phyloP scores from a whole-genome alignment of 2,329 filamentous ascomycete genomes.

The Cryphonectria parasitica region DNA sequence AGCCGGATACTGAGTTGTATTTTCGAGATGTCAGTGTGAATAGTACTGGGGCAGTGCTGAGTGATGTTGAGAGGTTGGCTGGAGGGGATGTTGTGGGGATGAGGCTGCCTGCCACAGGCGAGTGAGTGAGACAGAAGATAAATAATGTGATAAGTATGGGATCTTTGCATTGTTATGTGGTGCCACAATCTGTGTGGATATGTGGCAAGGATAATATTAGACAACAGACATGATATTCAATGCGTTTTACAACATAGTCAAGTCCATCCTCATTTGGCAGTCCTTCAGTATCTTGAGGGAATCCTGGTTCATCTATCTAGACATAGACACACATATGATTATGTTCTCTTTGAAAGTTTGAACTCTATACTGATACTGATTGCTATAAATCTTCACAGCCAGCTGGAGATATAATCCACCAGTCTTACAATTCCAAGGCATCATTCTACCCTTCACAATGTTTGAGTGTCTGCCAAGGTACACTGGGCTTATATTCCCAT shows the following conservation, averaged over 20 bases:
- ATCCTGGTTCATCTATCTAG: not conserved
- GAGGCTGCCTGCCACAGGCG: conserved; percentile 15
- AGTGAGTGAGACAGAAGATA: not conserved
- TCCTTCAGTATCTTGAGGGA: not conserved
- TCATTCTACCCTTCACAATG: too few relatives aligned
- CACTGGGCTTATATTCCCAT: not conserved
- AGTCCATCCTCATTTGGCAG: not conserved
- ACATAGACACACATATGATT: too few relatives aligned
- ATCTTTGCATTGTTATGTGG: not conserved
- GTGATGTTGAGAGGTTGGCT: conserved; percentile 20
- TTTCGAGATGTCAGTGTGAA: conserved; percentile 51
- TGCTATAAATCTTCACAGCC: too few relatives aligned
- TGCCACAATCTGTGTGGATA: not conserved
- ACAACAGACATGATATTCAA: too few relatives aligned
- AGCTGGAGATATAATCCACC: too few relatives aligned
- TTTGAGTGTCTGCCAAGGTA: not conserved
- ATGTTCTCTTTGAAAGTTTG: too few relatives aligned
- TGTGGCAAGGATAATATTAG: too few relatives aligned
- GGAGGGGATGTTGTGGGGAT: conserved; percentile 6
- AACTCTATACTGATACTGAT: too few relatives aligned
- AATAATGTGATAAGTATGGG: too few relatives aligned
- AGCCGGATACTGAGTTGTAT: conserved; percentile 53
- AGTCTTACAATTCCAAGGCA: too few relatives aligned
- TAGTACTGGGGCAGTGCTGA: conserved; percentile 14
- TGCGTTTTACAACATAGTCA: not conserved